Conservation (phyloP, 148 eudicot species). For the Chenopodium formosanum region DNA sequence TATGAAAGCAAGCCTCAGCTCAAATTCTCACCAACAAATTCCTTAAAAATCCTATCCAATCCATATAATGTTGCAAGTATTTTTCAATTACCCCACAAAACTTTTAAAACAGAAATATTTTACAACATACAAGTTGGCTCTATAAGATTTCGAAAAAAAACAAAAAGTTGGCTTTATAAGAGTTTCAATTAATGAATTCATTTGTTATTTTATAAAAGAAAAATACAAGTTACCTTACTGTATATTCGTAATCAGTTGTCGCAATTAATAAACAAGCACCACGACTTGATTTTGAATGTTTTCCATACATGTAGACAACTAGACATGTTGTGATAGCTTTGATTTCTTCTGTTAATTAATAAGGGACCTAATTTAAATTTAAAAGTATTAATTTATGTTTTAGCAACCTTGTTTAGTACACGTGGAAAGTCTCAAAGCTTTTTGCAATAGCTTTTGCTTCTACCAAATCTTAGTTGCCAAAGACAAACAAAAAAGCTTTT, state of each 20-base stretch:
- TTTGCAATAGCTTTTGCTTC: slow-evolving; percentile 10
- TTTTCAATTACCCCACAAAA: too few species aligned
- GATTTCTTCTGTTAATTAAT: background rate
- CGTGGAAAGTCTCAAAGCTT: slow-evolving; percentile 9
- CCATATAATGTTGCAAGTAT: too few species aligned
- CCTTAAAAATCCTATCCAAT: too few species aligned
- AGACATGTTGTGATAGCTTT: background rate
- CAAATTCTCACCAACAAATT: too few species aligned
- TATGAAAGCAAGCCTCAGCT: too few species aligned
- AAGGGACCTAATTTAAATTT: background rate
- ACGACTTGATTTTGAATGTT: slow-evolving; percentile 8
- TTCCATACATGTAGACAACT: background rate
- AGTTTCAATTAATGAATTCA: too few species aligned
- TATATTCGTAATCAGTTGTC: background rate
- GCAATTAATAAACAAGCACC: background rate
- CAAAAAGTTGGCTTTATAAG: too few species aligned
- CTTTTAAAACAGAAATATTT: too few species aligned
- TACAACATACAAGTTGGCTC: too few species aligned
- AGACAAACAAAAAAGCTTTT: background rate
- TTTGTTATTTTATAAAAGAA: too few species aligned
- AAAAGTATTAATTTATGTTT: too few species aligned
- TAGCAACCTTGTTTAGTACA: slow-evolving; percentile 7
- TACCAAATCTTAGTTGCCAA: slow-evolving; percentile 15
- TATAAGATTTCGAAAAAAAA: too few species aligned
- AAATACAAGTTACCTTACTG: background rate